Conservation (phyloP, 768 basidiomycete genomes). For the Daedalea quercina region DNA sequence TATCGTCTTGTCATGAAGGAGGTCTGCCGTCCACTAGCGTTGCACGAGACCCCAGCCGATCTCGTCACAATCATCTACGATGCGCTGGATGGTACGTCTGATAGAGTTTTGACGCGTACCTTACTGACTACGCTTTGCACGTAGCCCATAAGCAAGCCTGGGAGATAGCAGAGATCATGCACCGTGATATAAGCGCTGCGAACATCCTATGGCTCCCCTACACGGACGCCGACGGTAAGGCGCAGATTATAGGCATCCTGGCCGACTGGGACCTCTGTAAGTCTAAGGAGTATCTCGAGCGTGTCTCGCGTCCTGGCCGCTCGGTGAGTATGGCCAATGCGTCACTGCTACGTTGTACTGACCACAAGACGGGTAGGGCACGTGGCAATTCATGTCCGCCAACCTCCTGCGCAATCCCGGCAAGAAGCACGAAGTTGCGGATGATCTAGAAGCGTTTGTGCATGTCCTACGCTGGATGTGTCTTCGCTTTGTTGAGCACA, state of each 20-base stretch:
- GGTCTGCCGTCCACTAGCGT: background rate
- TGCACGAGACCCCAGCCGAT: background rate
- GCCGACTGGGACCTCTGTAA: constrained; percentile 6
- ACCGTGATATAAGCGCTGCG: constrained; percentile 6
- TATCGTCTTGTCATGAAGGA: constrained; percentile 7
- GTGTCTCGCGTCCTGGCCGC: background rate
- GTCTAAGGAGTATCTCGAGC: background rate
- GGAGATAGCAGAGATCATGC: background rate
- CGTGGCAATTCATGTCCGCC: constrained; percentile 16
- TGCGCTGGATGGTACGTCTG: background rate
- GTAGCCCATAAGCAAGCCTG: constrained; percentile 7
- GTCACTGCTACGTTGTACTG: background rate
- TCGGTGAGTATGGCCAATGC: background rate
- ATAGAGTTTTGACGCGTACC: background rate
- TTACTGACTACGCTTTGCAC: background rate
- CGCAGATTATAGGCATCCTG: background rate
- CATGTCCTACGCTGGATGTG: constrained; percentile 7
- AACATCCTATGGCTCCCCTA: constrained; percentile 1
- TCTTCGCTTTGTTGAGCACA: background rate
- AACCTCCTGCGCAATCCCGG: constrained; percentile 1
- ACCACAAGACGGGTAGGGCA: constrained; percentile 8
- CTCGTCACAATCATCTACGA: background rate
- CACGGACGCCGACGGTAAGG: background rate
- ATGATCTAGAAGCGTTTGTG: constrained; percentile 17
- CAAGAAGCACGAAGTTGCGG: constrained; percentile 4